Conservation (phyloP, 2,329 filamentous ascomycete genomes). For the Periglandula ipomoeae region DNA sequence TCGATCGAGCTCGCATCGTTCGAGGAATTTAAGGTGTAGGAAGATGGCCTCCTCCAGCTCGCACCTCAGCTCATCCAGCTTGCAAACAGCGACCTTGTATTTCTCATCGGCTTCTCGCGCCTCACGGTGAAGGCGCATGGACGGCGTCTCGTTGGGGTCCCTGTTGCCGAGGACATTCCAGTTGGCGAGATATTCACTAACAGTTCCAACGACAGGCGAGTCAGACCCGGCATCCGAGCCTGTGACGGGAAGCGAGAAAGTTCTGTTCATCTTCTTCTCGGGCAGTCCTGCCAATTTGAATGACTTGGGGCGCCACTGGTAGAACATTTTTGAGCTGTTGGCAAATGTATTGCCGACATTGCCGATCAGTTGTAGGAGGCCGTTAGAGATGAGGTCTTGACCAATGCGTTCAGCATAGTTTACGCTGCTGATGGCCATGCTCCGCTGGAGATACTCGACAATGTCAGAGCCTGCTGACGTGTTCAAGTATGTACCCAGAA, state of each 20-base stretch:
- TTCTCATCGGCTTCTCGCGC: slow-evolving; percentile 84
- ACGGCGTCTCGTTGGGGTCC: slow-evolving; percentile 86
- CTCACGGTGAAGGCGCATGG: slow-evolving; percentile 79
- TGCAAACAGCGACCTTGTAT: slow-evolving; percentile 80
- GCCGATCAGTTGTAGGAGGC: slow-evolving; percentile 82
- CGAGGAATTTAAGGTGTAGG: slow-evolving; percentile 87
- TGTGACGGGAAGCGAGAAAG: slow-evolving; percentile 61
- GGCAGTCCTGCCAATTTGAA: slow-evolving; percentile 83
- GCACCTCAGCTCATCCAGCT: slow-evolving; percentile 83
- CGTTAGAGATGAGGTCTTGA: slow-evolving; percentile 79
- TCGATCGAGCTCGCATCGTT: slow-evolving; percentile 91
- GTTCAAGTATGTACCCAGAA: slow-evolving; percentile 90
- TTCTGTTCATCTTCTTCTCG: slow-evolving; percentile 76
- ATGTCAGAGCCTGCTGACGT: slow-evolving; percentile 88
- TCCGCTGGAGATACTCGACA: slow-evolving; percentile 85
- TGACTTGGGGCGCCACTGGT: slow-evolving; percentile 90
- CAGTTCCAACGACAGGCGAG: slow-evolving; percentile 70
- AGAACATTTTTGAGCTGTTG: slow-evolving; percentile 95
- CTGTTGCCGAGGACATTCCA: slow-evolving; percentile 83
- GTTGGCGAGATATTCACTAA: slow-evolving; percentile 80
- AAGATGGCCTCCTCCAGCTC: slow-evolving; percentile 94
- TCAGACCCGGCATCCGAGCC: slow-evolving; percentile 45
- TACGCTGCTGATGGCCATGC: slow-evolving; percentile 75
- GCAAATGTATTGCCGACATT: slow-evolving; percentile 94
- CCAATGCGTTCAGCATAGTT: slow-evolving; percentile 91